These are phyloP conservation scores for Capronia coronata DNA, from an alignment of 2,329 filamentous ascomycete genomes.

Conservation along the genomic window DNA sequence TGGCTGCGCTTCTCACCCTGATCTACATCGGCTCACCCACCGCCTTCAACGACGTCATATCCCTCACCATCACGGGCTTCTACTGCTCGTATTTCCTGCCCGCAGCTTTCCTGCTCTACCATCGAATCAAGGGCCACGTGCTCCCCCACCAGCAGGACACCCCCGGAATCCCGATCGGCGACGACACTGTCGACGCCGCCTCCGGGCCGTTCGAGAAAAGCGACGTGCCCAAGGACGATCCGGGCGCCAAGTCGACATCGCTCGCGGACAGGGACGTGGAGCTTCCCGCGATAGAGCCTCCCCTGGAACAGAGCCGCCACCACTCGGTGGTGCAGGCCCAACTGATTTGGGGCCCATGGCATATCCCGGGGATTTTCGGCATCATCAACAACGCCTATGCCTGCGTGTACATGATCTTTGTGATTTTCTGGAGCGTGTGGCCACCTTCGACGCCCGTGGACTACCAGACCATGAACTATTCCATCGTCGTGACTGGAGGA, in stretches of 20 bases:
- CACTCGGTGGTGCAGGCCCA: slow-evolving; percentile 29
- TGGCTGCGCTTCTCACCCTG: slow-evolving; percentile 25
- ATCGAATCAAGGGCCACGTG: slow-evolving; percentile 35
- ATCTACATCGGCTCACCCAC: slow-evolving; percentile 30
- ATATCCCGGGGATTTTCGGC: slow-evolving; percentile 46
- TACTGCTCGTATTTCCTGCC: slow-evolving; percentile 36
- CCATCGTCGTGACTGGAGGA: slow-evolving; percentile 40
- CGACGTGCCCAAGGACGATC: slow-evolving; percentile 9
- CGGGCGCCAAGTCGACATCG: slow-evolving; percentile 2
- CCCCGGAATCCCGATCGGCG: slow-evolving; percentile 12
- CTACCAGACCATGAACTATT: slow-evolving; percentile 44
- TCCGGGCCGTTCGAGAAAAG: slow-evolving; percentile 2
- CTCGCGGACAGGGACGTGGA: neutral
- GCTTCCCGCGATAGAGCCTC: neutral
- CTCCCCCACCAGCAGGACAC: slow-evolving; percentile 32
- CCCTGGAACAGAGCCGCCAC: neutral
- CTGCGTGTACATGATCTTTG: slow-evolving; percentile 48
- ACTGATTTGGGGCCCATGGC: slow-evolving; percentile 52
- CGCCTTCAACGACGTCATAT: slow-evolving; percentile 30
- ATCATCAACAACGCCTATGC: slow-evolving; percentile 51
- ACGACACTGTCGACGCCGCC: neutral
- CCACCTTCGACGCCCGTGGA: slow-evolving; percentile 35
- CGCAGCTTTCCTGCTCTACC: slow-evolving; percentile 32
- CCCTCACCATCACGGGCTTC: slow-evolving; percentile 34
- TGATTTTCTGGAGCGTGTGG: slow-evolving; percentile 54